Evolutionary conservation across 305 asterid genomes (phyloP).

Genomic region (Caryopteris hybrid): DNA sequence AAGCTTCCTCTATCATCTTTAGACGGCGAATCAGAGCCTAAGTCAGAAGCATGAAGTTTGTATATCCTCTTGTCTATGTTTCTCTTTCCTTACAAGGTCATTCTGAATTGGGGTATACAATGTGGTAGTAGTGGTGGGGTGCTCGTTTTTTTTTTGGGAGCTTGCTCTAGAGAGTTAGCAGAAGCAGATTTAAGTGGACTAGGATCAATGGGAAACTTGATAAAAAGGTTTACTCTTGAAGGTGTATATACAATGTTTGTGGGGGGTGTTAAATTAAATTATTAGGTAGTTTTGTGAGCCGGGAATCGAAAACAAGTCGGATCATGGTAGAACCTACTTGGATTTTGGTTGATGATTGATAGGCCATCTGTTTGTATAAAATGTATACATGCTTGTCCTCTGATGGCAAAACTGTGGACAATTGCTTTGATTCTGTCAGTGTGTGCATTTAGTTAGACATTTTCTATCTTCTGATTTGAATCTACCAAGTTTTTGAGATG

Average conservation of each 20-base stretch:
- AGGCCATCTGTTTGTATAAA: conserved; percentile 17
- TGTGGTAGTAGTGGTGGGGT: conserved; percentile 5
- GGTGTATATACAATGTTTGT: conserved; percentile 37
- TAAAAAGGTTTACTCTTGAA: conserved; percentile 12
- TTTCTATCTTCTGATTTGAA: background rate
- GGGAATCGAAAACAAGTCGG: too few species aligned
- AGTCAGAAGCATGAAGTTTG: conserved; percentile 40
- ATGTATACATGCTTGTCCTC: conserved; percentile 27
- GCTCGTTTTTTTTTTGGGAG: conserved; percentile 15
- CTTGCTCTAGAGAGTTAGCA: conserved; percentile 22
- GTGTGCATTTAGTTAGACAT: conserved; percentile 1
- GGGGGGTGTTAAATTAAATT: conserved; percentile 20
- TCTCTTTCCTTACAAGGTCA: conserved; percentile 7
- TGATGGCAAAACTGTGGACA: conserved; percentile 27
- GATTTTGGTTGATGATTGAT: conserved; percentile 9
- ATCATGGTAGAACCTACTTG: too few species aligned
- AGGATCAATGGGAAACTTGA: conserved; percentile 4
- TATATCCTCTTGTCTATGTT: conserved; percentile 18
- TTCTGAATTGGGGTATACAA: conserved; percentile 23
- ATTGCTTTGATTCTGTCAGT: conserved; percentile 7
- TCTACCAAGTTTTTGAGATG: background rate
- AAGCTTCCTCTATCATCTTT: conserved; percentile 40
- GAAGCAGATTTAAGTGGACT: conserved; percentile 21
- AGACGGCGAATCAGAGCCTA: conserved; percentile 45
- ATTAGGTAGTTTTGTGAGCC: conserved; percentile 9